Base-by-base conservation (phyloP, 208 protist species). In the Vickermania ingenoplastis region DNA sequence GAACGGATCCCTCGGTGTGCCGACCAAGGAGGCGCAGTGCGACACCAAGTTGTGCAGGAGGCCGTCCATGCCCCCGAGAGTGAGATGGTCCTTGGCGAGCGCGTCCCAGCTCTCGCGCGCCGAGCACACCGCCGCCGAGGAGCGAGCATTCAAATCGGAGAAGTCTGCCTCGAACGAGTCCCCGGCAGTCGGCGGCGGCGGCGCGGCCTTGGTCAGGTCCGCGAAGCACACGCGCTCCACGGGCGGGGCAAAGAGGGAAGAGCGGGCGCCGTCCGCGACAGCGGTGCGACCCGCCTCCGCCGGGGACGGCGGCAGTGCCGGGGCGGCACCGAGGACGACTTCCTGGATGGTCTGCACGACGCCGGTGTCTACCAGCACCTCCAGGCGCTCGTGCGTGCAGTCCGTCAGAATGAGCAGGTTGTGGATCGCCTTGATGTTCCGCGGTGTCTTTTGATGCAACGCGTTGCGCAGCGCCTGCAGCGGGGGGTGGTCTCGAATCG, bases 81-180 rank as follows among this genome's bases (percentile, higher is more conserved):
- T 57, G 11, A 86, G 59, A 41, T 86, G 76, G 28, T 89, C 78
- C 64, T 73, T 69, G 27, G 83, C 66, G 22, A 87, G 72, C 3
- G 63, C 59, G 22, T 94, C 80, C 88, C 88, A 94, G 41, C 81
- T 76, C n/a, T 41, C 31, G 21, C 74, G 63, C 25, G 84, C 81
- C 7, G 84, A 87, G 45, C 80, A 79, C 24, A 67, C 41, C 2
- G 66, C 27, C 41, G 69, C 51, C 51, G 82, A 73, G 21, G 77
- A 57, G 23, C 68, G 56, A 28, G 69, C 69, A 21, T 67, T 57
- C 5, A 94, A 76, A 36, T 89, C 83, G 21, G 76, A 67, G 60
- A 94, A 94, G 66, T 94, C 88, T 7, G 64, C 80, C 63, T 88
- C 83, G 70, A 94, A 94, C 25, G 77, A 80, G 59, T 90, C 88